Evolutionary conservation across 257 asterid species (phyloP).

Genomic region (Verbascum thapsus): DNA sequence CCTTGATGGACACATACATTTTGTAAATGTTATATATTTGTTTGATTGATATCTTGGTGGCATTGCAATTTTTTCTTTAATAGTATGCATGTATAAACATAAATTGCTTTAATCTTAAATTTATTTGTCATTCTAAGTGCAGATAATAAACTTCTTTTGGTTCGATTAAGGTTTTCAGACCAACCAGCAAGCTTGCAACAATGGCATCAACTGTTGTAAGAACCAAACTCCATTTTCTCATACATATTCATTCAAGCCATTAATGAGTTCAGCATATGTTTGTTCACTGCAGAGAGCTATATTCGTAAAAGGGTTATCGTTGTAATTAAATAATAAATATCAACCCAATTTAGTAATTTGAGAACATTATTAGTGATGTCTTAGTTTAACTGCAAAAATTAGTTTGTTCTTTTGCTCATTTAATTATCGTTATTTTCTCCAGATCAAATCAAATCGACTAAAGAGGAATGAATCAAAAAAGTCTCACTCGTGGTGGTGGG

Average conservation of each 20-base stretch:
- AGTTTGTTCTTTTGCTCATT: conserved; percentile 12
- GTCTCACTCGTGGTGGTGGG: conserved; percentile 95
- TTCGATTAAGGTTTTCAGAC: conserved; percentile 10
- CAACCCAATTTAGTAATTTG: neutral
- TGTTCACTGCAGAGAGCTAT: conserved; percentile 2
- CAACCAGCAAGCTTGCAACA: conserved; percentile 19
- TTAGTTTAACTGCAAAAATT: too few species aligned
- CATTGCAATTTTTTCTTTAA: neutral
- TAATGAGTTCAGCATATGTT: neutral
- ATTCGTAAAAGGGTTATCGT: conserved; percentile 3
- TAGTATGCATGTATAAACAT: too few species aligned
- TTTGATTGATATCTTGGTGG: neutral
- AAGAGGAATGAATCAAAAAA: conserved; percentile 61
- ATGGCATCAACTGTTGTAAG: conserved; percentile 56
- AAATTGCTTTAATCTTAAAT: neutral
- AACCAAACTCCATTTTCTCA: neutral
- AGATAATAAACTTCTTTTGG: conserved; percentile 30
- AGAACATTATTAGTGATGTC: neutral
- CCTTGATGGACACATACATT: too few species aligned
- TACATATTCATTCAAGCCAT: neutral
- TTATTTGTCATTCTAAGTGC: conserved; percentile 13
- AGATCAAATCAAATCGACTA: conserved; percentile 57
- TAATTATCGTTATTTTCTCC: conserved; percentile 9
- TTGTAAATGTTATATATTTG: too few species aligned
- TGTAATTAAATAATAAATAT: neutral